phyloP scores from a whole-genome alignment of 192 early-diverging fungal species.

The Gaertneriomyces sp. region DNA sequence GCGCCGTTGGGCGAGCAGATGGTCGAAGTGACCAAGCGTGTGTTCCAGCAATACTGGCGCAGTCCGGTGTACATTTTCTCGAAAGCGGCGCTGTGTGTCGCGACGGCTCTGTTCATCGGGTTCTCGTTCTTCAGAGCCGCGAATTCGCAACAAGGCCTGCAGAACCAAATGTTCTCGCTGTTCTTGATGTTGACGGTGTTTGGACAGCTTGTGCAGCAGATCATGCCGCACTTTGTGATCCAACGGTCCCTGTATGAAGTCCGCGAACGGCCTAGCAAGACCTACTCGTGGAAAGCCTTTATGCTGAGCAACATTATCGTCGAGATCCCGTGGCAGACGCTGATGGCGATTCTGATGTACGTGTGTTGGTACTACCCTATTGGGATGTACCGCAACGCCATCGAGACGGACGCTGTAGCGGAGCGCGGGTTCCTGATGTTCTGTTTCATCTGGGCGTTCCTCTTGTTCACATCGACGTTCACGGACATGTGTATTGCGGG shows the following conservation, averaged over 20 bases:
- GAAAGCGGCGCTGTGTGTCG: constrained; percentile 40
- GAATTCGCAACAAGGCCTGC: constrained; percentile 51
- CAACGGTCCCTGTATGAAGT: constrained; percentile 17
- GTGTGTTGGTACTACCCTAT: constrained; percentile 16
- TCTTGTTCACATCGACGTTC: constrained; percentile 13
- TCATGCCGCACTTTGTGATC: constrained; percentile 15
- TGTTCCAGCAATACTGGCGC: constrained; percentile 68
- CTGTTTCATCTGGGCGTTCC: constrained; percentile 6
- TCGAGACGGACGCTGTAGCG: not conserved
- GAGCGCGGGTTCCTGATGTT: constrained; percentile 15
- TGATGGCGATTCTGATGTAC: constrained; percentile 6
- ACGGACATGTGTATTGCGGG: constrained; percentile 13
- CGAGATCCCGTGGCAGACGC: constrained; percentile 14
- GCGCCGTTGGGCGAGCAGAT: constrained; percentile 45
- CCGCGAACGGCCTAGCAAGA: constrained; percentile 12
- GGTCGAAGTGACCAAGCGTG: constrained; percentile 54
- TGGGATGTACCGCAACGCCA: not conserved
- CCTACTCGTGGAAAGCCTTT: constrained; percentile 16
- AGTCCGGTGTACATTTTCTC: constrained; percentile 68
- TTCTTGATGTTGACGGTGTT: constrained; percentile 38
- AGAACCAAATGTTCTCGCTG: constrained; percentile 66
- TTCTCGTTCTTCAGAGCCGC: constrained; percentile 69
- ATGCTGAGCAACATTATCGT: constrained; percentile 13
- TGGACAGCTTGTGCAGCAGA: constrained; percentile 7
- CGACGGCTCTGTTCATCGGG: constrained; percentile 42